Base-by-base conservation (phyloP, 345 rosid species). In the Camelina hispida region DNA sequence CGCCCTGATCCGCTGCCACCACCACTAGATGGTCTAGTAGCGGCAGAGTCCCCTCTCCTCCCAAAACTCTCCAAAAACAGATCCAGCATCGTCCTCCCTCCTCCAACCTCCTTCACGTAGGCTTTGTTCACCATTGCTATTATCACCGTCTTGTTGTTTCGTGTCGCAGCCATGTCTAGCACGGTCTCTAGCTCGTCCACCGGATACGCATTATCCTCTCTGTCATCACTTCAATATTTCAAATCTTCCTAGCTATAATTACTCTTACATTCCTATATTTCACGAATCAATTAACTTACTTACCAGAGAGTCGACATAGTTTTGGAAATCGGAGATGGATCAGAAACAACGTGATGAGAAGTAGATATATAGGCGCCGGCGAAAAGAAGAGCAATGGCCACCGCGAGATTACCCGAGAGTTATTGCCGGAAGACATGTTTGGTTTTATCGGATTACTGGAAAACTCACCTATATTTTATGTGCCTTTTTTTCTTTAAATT, bases 31-130 rank as follows among this genome's bases (percentile, higher is more conserved):
- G 82, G 25, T 85, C 78, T 0, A 91, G 74, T 68, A 91, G 82
- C 8, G 73, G 68, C 62, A 81, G 66, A 1, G 94, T 88, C 10
- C 58, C 89, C 5, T 88, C 86, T 15, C 98, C 98, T 8, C 84
- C 62, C 98, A 35, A 93, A 87, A 62, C 92, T 81, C 64, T 88
- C 92, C 53, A 91, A 30, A 78, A 93, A 93, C 15, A 89, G 76
- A 71, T 88, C 91, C 9, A 91, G 59, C 94, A 93, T 91, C 4
- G 89, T 79, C 43, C 76, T 79, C 47, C 84, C 78, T 38, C 38
- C 76, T 18, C 37, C 64, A 30, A 34, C 80, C 28, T 82, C 86
- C 51, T 88, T 90, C 4, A 82, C 95, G 44, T 89, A 94, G 0
- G 96, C 98, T 55, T 71, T 82, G 73, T 93, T 93, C 25, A 87